Percentiles rank a stretch among this genome's conserved stretches.
phyloP scores from a whole-genome alignment of 2,329 filamentous ascomycete species.

The Ascochyta pisi region DNA sequence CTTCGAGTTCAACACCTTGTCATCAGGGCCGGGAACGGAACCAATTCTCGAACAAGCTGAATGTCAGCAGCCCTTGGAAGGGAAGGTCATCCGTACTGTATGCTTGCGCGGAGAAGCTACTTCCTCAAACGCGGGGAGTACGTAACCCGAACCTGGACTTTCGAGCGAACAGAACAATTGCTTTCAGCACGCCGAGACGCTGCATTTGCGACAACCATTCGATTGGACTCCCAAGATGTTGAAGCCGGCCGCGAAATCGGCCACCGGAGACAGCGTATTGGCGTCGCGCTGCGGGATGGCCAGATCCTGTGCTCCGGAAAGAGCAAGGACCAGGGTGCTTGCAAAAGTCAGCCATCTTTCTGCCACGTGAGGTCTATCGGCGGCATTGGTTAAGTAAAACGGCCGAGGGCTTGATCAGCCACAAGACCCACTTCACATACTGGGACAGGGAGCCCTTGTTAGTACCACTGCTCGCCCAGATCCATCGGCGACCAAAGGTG shows the following conservation, averaged over 20 bases:
- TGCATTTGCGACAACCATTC: constrained; percentile 15
- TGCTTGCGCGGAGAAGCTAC: constrained; percentile 21
- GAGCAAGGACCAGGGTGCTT: constrained; percentile 26
- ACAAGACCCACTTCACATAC: constrained; percentile 26
- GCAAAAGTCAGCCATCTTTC: constrained; percentile 16
- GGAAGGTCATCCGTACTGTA: constrained; percentile 38
- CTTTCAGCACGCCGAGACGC: constrained; percentile 15
- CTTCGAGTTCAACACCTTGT: constrained; percentile 20
- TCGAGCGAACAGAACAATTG: constrained; percentile 11
- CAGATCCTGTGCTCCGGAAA: constrained; percentile 22
- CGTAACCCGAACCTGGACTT: constrained; percentile 4
- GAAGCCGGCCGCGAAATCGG: constrained; percentile 25
- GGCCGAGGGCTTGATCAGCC: constrained; percentile 38
- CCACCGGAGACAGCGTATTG: constrained; percentile 10
- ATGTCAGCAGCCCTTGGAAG: constrained; percentile 28
- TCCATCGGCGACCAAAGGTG: constrained; percentile 23
- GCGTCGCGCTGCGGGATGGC: constrained; percentile 16
- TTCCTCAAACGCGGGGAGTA: constrained; percentile 13
- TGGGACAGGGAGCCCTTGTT: constrained; percentile 38
- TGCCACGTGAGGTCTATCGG: constrained; percentile 45
- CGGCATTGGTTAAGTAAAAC: constrained; percentile 21
- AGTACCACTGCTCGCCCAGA: constrained; percentile 34
- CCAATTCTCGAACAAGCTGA: constrained; percentile 24
- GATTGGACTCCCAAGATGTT: constrained; percentile 15
- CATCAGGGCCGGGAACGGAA: constrained; percentile 23